These are phyloP conservation scores for Ceratobasidium sp. DNA, from an alignment of 1,284 basidiomycete species.

Conservation along the genomic window DNA sequence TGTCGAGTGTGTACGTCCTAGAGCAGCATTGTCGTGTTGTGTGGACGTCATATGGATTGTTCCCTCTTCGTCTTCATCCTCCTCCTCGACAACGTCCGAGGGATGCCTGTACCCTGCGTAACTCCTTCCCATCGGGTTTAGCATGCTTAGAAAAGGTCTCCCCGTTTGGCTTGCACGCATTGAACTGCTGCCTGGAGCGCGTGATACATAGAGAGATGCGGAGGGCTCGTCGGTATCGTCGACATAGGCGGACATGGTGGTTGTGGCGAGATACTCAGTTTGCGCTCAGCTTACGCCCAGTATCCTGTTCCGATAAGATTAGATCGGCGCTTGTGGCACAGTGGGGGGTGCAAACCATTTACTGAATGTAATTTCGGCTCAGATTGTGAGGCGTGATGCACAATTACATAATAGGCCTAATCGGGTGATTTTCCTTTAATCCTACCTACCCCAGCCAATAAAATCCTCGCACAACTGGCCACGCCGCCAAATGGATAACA, in stretches of 20 bases:
- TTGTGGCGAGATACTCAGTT: constrained; percentile 13
- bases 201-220: constrained; percentile 42
- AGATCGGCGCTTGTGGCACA: constrained; percentile 30
- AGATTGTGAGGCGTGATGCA: no score
- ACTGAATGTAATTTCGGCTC: no score
- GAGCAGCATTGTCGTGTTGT: constrained; percentile 19
- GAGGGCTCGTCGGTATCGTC: constrained; percentile 40
- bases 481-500: no score
- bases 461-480: no score
- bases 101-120: constrained; percentile 71
- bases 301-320: constrained; percentile 22
- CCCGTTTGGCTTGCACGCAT: constrained; percentile 40
- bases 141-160: constrained; percentile 75
- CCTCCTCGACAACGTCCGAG: constrained; percentile 47
- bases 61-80: constrained; percentile 50
- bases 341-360: no score
- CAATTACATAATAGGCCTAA: no score
- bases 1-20: constrained; percentile 22
- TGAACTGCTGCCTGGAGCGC: constrained; percentile 10
- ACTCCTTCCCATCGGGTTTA: constrained; percentile 81
- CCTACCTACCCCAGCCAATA: no score
- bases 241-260: constrained; percentile 45
- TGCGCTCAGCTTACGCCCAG: background rate
- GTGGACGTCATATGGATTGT: constrained; percentile 27
- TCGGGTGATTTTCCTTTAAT: no score